A percentile compares a stretch with the other conserved stretches of the same genome.
Conservation (phyloP, 495 filamentous ascomycete genomes). For the Podospora pseudoanserina region DNA sequence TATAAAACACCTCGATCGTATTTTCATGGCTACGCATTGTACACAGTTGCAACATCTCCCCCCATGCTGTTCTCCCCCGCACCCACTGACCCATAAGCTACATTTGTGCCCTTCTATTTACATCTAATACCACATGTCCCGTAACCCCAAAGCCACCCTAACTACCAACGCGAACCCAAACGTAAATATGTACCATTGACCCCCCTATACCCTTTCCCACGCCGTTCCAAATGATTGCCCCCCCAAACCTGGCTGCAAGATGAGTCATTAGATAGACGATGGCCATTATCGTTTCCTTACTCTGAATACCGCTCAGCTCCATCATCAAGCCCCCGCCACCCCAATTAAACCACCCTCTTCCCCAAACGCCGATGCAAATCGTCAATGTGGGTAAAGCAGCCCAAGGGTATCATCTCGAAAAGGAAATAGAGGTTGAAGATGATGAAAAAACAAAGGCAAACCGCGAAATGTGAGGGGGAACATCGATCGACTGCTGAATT, state of each 20-base stretch:
- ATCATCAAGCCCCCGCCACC: neutral
- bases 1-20: neutral
- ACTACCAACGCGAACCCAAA: neutral
- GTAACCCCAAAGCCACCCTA: neutral
- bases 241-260: neutral
- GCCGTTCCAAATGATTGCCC: neutral
- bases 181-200: too few species aligned
- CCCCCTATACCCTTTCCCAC: neutral
- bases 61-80: neutral
- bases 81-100: neutral
- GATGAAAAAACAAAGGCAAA: neutral
- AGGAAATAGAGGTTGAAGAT: neutral
- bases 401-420: slow-evolving; percentile 18
- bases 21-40: neutral
- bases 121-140: neutral
- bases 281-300: neutral
- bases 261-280: neutral
- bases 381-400: neutral
- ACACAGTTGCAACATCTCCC: neutral
- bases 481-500: neutral
- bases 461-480: neutral
- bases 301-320: too few species aligned
- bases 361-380: slow-evolving; percentile 15
- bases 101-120: neutral
- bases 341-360: neutral